Conservation (phyloP, 805 yeast genomes). For the Pichia pseudocactophila region DNA sequence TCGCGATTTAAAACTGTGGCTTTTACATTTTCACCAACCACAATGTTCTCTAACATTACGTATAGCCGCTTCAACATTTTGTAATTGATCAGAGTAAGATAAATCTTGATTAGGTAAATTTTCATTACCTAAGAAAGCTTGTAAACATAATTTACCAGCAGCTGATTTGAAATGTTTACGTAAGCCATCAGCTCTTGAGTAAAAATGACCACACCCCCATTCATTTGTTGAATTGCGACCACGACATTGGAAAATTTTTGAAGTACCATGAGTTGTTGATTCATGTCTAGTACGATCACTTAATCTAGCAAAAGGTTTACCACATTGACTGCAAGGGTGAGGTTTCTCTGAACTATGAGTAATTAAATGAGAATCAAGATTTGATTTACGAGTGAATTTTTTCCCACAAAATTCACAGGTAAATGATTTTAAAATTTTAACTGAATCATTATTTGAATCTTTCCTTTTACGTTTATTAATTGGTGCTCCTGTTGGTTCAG, state of each 20-base stretch:
- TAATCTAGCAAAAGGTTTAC: constrained; percentile 9
- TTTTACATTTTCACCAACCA: constrained; percentile 9
- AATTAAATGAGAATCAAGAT: constrained; percentile 9
- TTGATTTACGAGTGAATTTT: constrained; percentile 7
- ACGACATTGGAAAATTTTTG: constrained; percentile 8
- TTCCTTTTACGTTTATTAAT: not conserved
- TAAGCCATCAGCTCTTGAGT: constrained; percentile 9
- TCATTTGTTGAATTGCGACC: constrained; percentile 4
- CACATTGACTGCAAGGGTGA: constrained; percentile 5
- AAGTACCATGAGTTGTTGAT: constrained; percentile 5
- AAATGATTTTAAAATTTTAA: constrained; percentile 3
- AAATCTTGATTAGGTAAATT: no score
- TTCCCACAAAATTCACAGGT: constrained; percentile 5
- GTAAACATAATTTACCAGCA: constrained; percentile 9
- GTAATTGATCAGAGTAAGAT: constrained; percentile 4
- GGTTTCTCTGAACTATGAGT: constrained; percentile 6
- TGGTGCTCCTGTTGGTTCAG: not conserved
- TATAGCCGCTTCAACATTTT: constrained; percentile 5
- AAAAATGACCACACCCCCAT: constrained; percentile 11
- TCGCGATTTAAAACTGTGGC: no score
- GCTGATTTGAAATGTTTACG: constrained; percentile 8
- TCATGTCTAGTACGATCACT: constrained; percentile 7
- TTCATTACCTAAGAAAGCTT: constrained; percentile 2
- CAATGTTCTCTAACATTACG: constrained; percentile 8
- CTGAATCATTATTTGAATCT: no score